phyloP scores from a whole-genome alignment of 805 yeast genomes.

The Cyberlindnera mrakii region DNA sequence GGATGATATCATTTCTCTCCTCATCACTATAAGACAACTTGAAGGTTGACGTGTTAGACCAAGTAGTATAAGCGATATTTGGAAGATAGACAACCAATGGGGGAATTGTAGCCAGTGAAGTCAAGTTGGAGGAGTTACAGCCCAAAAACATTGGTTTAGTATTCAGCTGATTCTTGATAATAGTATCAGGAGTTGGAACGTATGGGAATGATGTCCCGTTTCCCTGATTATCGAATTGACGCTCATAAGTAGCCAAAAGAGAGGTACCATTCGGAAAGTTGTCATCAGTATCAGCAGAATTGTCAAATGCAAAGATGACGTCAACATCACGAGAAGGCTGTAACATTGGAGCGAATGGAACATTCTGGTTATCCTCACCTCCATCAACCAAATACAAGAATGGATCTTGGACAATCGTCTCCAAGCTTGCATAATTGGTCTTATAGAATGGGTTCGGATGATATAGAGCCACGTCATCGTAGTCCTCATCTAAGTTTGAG shows the following conservation, averaged over 20 bases:
- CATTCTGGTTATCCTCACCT: slow-evolving; percentile 60
- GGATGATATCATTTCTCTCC: slow-evolving; percentile 53
- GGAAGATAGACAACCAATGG: slow-evolving; percentile 76
- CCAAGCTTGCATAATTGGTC: slow-evolving; percentile 31
- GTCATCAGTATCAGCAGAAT: slow-evolving; percentile 55
- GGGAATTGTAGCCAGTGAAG: slow-evolving; percentile 54
- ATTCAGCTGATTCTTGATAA: slow-evolving; percentile 54
- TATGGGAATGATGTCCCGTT: slow-evolving; percentile 67
- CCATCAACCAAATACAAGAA: slow-evolving; percentile 60
- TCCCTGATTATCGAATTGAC: slow-evolving; percentile 48
- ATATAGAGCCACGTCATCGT: slow-evolving; percentile 65
- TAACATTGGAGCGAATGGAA: slow-evolving; percentile 57
- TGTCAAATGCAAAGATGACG: slow-evolving; percentile 60
- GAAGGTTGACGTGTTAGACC: slow-evolving; percentile 67
- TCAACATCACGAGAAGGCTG: slow-evolving; percentile 57
- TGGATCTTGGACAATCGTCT: slow-evolving; percentile 33
- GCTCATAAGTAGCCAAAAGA: slow-evolving; percentile 41
- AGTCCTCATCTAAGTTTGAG: slow-evolving; percentile 38
- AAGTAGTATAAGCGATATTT: slow-evolving; percentile 58
- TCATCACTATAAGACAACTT: slow-evolving; percentile 54
- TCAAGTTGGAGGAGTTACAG: slow-evolving; percentile 44
- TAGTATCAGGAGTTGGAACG: slow-evolving; percentile 63
- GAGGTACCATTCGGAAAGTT: slow-evolving; percentile 68
- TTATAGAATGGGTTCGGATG: slow-evolving; percentile 66
- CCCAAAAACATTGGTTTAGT: slow-evolving; percentile 81